Evolutionary conservation across 768 basidiomycete species (phyloP).

Genomic region (Kwoniella botswanensis): DNA sequence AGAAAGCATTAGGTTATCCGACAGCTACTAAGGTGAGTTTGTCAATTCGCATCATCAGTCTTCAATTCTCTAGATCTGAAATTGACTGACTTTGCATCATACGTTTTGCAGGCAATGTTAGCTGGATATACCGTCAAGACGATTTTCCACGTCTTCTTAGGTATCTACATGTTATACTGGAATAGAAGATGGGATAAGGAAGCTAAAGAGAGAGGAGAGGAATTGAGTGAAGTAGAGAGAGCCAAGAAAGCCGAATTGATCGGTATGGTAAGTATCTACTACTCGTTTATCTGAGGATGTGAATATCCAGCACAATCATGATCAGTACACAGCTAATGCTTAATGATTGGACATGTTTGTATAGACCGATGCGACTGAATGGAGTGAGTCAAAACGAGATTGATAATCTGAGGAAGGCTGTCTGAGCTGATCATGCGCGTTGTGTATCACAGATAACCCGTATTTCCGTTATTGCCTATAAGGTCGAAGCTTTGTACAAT

Average conservation of each 20-base stretch:
- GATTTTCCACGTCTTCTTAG: slow-evolving; percentile 48
- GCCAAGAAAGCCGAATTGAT: slow-evolving; percentile 52
- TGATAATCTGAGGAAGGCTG: neutral
- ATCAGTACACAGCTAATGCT: too few relatives aligned
- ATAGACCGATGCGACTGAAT: slow-evolving; percentile 25
- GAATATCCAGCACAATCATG: too few relatives aligned
- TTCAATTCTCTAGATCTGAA: too few relatives aligned
- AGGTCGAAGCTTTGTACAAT: neutral
- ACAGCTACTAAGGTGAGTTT: slow-evolving; percentile 38
- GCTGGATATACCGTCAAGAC: slow-evolving; percentile 43
- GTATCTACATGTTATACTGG: slow-evolving; percentile 56
- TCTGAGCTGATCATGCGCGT: neutral
- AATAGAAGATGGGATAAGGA: slow-evolving; percentile 49
- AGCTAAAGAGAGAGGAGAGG: slow-evolving; percentile 22
- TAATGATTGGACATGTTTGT: neutral
- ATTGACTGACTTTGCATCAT: too few relatives aligned
- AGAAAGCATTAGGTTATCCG: slow-evolving; percentile 39
- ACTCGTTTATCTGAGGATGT: neutral
- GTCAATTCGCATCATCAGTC: too few relatives aligned
- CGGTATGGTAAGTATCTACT: slow-evolving; percentile 22
- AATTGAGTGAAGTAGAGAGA: slow-evolving; percentile 63
- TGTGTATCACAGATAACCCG: slow-evolving; percentile 12
- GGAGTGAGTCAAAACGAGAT: slow-evolving; percentile 7
- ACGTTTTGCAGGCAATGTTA: slow-evolving; percentile 41
- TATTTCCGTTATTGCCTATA: slow-evolving; percentile 22